A percentile compares a stretch with the other conserved stretches of the same genome.
Evolutionary conservation across 2,329 filamentous ascomycete genomes (phyloP).

Genomic region (Moelleriella libera): DNA sequence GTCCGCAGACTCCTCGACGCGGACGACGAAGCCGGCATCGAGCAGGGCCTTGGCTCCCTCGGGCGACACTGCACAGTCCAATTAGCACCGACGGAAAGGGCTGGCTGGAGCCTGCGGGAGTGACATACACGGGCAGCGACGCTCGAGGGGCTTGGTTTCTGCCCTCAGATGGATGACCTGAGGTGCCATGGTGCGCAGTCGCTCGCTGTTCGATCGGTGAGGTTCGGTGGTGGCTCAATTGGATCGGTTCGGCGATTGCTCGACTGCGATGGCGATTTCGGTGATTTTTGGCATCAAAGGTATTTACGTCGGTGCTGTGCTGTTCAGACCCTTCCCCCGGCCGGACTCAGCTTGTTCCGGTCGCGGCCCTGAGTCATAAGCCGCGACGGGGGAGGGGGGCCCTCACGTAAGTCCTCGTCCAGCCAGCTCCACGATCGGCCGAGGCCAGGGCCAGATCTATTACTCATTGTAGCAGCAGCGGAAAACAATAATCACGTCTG

Average conservation of each 20-base stretch:
- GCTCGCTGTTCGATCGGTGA: no score
- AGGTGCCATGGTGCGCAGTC: neutral
- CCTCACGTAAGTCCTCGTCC: neutral
- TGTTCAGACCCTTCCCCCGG: no score
- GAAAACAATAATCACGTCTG: no score
- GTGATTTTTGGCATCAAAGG: no score
- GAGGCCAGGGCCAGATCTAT: no score
- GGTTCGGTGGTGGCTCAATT: no score
- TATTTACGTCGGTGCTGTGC: no score
- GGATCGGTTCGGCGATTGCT: no score
- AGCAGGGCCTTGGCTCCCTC: constrained; percentile 39
- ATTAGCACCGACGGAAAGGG: neutral
- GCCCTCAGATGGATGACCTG: neutral
- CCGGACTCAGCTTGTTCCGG: neutral
- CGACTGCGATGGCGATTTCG: no score
- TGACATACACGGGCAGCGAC: constrained; percentile 21
- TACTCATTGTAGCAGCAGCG: no score
- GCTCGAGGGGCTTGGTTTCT: constrained; percentile 1
- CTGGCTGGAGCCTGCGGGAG: constrained; percentile 24
- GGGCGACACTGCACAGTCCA: constrained; percentile 27
- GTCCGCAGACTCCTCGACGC: constrained; percentile 44
- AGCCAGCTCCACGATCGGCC: no score
- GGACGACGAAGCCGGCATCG: constrained; percentile 54
- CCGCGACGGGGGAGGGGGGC: neutral
- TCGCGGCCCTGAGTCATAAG: neutral